Percentiles rank a stretch among this genome's conserved stretches.
Conservation (phyloP, 2,329 filamentous ascomycete species). For the Cladophialophora yegresii region DNA sequence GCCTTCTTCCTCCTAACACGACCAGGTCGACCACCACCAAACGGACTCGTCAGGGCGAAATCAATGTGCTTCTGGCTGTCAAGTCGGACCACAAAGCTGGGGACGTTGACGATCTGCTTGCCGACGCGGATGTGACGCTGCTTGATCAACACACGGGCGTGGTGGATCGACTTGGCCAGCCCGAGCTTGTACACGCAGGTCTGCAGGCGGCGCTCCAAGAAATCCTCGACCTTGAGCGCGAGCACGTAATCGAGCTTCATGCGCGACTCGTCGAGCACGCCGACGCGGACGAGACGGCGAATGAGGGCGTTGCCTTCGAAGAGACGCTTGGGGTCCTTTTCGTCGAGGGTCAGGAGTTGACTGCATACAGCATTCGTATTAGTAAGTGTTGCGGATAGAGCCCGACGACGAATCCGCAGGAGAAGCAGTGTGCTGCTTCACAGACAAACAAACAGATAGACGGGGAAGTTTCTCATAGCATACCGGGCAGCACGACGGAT, state of each 20-base stretch:
- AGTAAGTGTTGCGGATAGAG: conserved; percentile 24
- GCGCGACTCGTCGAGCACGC: conserved; percentile 99
- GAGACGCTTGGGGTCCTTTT: conserved; percentile 99
- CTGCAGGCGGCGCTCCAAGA: conserved; percentile 99
- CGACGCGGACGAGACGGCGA: conserved; percentile 98
- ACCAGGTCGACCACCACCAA: conserved; percentile 93
- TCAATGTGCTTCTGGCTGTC: conserved; percentile 99
- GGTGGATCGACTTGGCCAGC: conserved; percentile 99
- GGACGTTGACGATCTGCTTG: conserved; percentile 99
- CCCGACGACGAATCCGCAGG: neutral
- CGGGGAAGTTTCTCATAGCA: conserved; percentile 41
- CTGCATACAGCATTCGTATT: conserved; percentile 52
- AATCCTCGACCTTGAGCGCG: conserved; percentile 98
- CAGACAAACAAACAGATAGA: no score
- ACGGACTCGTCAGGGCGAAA: conserved; percentile 95
- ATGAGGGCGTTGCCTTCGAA: conserved; percentile 99
- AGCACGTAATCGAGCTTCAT: conserved; percentile 99
- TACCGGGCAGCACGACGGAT: conserved; percentile 99
- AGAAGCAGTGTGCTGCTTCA: no score
- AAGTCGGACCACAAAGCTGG: conserved; percentile 98
- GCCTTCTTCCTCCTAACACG: conserved; percentile 99
- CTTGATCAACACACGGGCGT: conserved; percentile 99
- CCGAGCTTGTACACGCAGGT: conserved; percentile 99
- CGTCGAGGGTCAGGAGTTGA: conserved; percentile 99
- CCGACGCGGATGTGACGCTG: conserved; percentile 99